Base-by-base conservation (phyloP, 2,329 filamentous ascomycete genomes). In the Dendryphion nanum region DNA sequence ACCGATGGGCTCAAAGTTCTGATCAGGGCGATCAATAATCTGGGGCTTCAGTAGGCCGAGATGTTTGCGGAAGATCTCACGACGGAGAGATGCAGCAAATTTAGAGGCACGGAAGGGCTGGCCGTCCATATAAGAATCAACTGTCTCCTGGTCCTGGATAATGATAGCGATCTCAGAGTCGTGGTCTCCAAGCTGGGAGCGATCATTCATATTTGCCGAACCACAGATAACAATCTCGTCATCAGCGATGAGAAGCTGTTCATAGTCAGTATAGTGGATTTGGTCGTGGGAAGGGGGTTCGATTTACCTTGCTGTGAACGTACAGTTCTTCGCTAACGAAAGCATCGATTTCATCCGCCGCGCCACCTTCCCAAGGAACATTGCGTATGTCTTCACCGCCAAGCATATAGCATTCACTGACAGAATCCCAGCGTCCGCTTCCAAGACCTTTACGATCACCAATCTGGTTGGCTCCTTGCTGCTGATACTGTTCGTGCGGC, bases 151-250 rank as follows among this genome's bases (percentile, higher is more conserved):
- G 59, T 94, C 89, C 61, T 93, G 85, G 55, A 95, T 86, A 40
- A 94, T 77, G 47, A 94, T 85, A n/a, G 89, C 88, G 38, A 95
- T 88, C 62, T 95, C 89, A 1, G 83, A 88, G 68, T 95, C 89
- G 66, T 93, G 89, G 41, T 80, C 77, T 23, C 88, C 89, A 4
- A 94, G 78, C 69, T 95, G 86, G 3, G 85, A 90, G 38, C 80
- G 73, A 51, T 83, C 82, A 52, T 85, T 85, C 53, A 85, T 70
- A 51, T 85, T 85, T 17, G 81, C 80, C 38, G 78, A 88, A 45
- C 89, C 89, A 61, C 86, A 90, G 48, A 95, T 90, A 40, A 89
- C 86, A 34, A 86, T 75, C 6, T 79, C 76, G 61, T 95, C 89
- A 57, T 95, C 89, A 30, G 84, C 87, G 42, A 95, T 93, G 41